Percentiles rank a stretch among this genome's conserved stretches.
phyloP scores from a whole-genome alignment of 2,329 filamentous ascomycete genomes.

The Chrysoporthe cubensis region DNA sequence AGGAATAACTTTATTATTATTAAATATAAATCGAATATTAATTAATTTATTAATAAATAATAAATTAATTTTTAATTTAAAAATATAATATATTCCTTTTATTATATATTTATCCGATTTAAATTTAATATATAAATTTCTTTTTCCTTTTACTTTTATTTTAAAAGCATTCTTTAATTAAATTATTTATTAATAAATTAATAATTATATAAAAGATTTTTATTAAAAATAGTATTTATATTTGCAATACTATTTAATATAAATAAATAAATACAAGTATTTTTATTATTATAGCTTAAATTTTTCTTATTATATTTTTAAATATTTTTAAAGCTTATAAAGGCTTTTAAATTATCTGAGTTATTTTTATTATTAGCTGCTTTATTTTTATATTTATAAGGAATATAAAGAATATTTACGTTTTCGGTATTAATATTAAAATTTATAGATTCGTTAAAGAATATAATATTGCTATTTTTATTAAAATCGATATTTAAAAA shows the following conservation, averaged over 20 bases:
- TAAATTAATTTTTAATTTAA: neutral
- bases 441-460: neutral
- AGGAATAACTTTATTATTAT: neutral
- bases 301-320: neutral
- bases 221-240: conserved; percentile 13
- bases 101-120: neutral
- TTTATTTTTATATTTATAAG: neutral
- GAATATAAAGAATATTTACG: conserved; percentile 1
- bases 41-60: neutral
- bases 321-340: neutral
- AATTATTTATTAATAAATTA: neutral
- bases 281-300: neutral
- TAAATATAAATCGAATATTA: neutral
- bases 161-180: no score
- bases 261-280: neutral
- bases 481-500: neutral
- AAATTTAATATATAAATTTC: neutral
- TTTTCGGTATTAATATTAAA: neutral
- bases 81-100: neutral
- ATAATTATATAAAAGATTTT: neutral
- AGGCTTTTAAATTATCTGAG: neutral
- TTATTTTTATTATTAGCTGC: neutral
- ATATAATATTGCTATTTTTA: neutral
- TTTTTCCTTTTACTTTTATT: neutral
- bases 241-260: neutral